A percentile compares a stretch with the other conserved stretches of the same genome.
Evolutionary conservation across 2,329 filamentous ascomycete species (phyloP).

Genomic region (Fusarium burgessii): DNA sequence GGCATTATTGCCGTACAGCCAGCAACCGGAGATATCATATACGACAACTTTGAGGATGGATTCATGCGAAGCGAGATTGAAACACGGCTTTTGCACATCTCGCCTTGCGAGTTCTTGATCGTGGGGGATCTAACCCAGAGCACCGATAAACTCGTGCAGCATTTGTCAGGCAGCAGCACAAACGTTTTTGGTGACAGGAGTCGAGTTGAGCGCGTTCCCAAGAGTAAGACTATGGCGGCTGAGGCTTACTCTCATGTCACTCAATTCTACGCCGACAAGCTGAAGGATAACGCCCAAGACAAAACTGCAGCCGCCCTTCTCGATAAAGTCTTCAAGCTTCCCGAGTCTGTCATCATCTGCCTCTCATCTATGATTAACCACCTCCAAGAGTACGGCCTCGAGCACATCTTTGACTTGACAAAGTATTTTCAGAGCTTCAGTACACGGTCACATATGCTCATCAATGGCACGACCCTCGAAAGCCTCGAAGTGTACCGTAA

Average conservation of each 20-base stretch:
- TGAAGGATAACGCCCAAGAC: slow-evolving; percentile 71
- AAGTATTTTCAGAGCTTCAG: slow-evolving; percentile 98
- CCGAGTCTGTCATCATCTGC: slow-evolving; percentile 89
- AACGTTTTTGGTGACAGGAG: slow-evolving; percentile 94
- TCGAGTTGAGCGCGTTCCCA: slow-evolving; percentile 82
- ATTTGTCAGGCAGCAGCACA: slow-evolving; percentile 88
- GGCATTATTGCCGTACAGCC: slow-evolving; percentile 95
- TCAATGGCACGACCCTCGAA: slow-evolving; percentile 94
- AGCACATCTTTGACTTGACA: slow-evolving; percentile 95
- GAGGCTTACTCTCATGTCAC: slow-evolving; percentile 91
- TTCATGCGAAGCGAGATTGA: slow-evolving; percentile 98
- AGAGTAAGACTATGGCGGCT: slow-evolving; percentile 82
- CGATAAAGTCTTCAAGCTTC: slow-evolving; percentile 86
- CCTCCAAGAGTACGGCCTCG: slow-evolving; percentile 88
- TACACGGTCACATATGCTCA: slow-evolving; percentile 91
- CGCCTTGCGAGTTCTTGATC: slow-evolving; percentile 93
- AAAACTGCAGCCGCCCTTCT: slow-evolving; percentile 74
- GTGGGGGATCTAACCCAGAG: slow-evolving; percentile 91
- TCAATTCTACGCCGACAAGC: slow-evolving; percentile 89
- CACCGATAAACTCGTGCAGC: slow-evolving; percentile 90
- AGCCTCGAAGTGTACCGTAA: slow-evolving; percentile 97
- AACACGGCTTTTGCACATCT: slow-evolving; percentile 93
- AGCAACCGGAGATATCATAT: slow-evolving; percentile 93
- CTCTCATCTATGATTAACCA: slow-evolving; percentile 97
- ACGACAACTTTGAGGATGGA: slow-evolving; percentile 95